A percentile compares a stretch with the other conserved stretches of the same genome.
Conservation (phyloP, 495 filamentous ascomycete genomes). For the Aspergillus sclerotiicarbonarius region DNA sequence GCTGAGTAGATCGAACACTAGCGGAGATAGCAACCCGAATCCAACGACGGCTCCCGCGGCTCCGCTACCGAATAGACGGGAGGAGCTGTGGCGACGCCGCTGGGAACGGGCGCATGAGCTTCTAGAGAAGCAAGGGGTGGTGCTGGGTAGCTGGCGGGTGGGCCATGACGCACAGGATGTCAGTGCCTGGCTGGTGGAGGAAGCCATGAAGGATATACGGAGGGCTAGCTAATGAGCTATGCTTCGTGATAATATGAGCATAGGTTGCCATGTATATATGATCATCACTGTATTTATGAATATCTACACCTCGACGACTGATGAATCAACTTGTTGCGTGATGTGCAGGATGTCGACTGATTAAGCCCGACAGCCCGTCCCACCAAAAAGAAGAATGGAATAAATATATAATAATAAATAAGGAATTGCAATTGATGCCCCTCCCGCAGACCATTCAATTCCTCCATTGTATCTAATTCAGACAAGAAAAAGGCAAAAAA, state of each 20-base stretch:
- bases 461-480: too few relatives aligned
- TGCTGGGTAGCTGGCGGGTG: conserved; percentile 78
- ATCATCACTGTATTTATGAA: too few relatives aligned
- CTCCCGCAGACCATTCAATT: too few relatives aligned
- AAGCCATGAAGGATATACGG: conserved; percentile 31
- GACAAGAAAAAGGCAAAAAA: neutral
- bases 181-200: conserved; percentile 51
- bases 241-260: neutral
- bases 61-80: conserved; percentile 63
- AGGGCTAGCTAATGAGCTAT: neutral
- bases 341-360: too few relatives aligned
- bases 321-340: too few relatives aligned
- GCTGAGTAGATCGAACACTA: conserved; percentile 19
- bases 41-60: conserved; percentile 17
- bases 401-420: too few relatives aligned
- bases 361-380: too few relatives aligned
- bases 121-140: conserved; percentile 65
- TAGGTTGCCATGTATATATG: too few relatives aligned
- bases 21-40: neutral
- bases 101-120: conserved; percentile 72
- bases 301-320: too few relatives aligned
- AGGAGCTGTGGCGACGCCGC: conserved; percentile 78
- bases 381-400: too few relatives aligned
- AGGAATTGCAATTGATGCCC: too few relatives aligned
- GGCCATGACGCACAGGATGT: conserved; percentile 74